A percentile compares a stretch with the other conserved stretches of the same genome.
Conservation (phyloP, 2,329 filamentous ascomycete species). For the Xylaria polymorpha region DNA sequence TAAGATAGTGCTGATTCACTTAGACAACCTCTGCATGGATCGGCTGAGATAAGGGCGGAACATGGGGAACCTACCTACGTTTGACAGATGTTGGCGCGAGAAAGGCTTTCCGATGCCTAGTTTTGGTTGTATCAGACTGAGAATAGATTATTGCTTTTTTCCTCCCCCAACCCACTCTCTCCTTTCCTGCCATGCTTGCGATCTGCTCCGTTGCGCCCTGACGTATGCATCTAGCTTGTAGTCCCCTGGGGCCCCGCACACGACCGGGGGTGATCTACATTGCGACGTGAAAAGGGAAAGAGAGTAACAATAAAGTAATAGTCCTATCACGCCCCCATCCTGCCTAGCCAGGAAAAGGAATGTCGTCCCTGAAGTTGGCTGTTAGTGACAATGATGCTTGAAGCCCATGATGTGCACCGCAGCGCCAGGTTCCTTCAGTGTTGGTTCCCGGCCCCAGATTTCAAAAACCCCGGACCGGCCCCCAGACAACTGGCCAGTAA, state of each 20-base stretch:
- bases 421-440: slow-evolving; percentile 10
- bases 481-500: slow-evolving; percentile 15
- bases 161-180: slow-evolving; percentile 1
- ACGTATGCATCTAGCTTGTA: slow-evolving; percentile 18
- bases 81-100: background rate
- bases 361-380: slow-evolving; percentile 3
- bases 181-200: background rate
- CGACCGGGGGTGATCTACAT: slow-evolving; percentile 28
- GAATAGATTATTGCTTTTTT: background rate
- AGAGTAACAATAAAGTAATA: slow-evolving; percentile 14
- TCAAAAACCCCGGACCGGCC: slow-evolving; percentile 24
- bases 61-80: background rate
- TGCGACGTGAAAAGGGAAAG: slow-evolving; percentile 10
- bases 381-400: slow-evolving; percentile 6
- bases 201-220: slow-evolving; percentile 12
- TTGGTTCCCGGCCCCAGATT: slow-evolving; percentile 33
- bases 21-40: slow-evolving; percentile 5
- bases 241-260: slow-evolving; percentile 30
- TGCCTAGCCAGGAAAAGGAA: slow-evolving; percentile 20
- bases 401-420: slow-evolving; percentile 14
- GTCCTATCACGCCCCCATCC: slow-evolving; percentile 20
- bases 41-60: background rate
- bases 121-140: background rate
- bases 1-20: background rate
- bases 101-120: background rate